A percentile compares a stretch with the other conserved stretches of the same genome.
These are phyloP conservation scores for Thozetella sp. DNA, from an alignment of 495 filamentous ascomycete genomes.

Conservation along the genomic window DNA sequence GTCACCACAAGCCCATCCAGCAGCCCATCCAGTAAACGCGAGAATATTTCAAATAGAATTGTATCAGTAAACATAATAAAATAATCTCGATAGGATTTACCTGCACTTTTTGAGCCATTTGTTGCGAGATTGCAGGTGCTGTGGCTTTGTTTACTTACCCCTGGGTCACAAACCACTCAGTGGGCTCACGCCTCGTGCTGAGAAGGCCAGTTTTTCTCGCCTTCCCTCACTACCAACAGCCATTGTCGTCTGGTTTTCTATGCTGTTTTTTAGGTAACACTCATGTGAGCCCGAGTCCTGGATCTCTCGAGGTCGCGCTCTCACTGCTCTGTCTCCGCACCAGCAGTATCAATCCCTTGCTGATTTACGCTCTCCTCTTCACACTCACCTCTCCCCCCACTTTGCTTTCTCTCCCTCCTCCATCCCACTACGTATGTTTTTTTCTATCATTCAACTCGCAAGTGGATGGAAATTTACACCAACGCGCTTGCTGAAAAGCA, in stretches of 20 bases:
- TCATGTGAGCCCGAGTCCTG: too few species aligned
- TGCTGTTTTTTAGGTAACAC: too few species aligned
- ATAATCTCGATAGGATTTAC: background rate
- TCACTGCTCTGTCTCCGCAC: too few species aligned
- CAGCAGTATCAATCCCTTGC: background rate
- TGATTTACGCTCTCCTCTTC: background rate
- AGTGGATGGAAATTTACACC: too few species aligned
- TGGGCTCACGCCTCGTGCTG: background rate
- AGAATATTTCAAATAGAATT: background rate
- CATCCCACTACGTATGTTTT: too few species aligned
- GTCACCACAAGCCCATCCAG: background rate
- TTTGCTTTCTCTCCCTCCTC: background rate
- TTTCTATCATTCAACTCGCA: too few species aligned
- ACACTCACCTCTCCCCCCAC: background rate
- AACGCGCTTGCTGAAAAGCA: too few species aligned
- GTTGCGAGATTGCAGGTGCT: background rate
- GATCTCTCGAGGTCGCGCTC: too few species aligned
- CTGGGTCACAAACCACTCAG: background rate
- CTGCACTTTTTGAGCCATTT: background rate
- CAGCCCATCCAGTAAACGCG: background rate
- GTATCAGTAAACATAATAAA: background rate
- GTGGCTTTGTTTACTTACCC: background rate
- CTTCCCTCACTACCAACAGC: too few species aligned
- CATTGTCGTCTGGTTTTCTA: too few species aligned
- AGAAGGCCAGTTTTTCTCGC: too few species aligned